Evolutionary conservation across 305 asterid species (phyloP).

Genomic region (Coffea humblotiana): DNA sequence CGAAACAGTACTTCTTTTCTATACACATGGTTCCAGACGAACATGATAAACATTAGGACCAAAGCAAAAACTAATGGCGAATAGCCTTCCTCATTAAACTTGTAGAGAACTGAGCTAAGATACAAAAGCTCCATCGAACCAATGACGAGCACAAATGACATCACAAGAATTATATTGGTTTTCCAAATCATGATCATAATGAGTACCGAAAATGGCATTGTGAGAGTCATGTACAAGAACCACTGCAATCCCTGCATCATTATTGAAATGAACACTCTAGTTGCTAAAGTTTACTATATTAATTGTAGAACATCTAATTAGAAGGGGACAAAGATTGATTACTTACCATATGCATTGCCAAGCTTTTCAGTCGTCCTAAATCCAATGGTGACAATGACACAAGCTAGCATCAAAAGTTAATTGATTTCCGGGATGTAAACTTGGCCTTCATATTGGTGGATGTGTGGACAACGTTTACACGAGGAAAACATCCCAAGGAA

Average conservation of each 20-base stretch:
- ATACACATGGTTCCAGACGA: conserved; percentile 52
- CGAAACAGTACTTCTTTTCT: conserved; percentile 40
- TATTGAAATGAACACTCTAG: not conserved
- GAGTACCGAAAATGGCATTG: conserved; percentile 33
- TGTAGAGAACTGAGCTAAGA: conserved; percentile 60
- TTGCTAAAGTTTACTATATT: too few species aligned
- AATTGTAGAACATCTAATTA: too few species aligned
- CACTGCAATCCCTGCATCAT: conserved; percentile 57
- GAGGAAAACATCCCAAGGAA: conserved; percentile 74
- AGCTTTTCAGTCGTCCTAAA: conserved; percentile 42
- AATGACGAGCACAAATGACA: conserved; percentile 28
- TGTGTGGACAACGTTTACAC: conserved; percentile 64
- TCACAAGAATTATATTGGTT: conserved; percentile 41
- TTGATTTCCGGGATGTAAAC: conserved; percentile 69
- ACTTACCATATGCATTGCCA: conserved; percentile 75
- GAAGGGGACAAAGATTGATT: not conserved
- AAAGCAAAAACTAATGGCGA: conserved; percentile 51
- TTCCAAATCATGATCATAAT: conserved; percentile 58
- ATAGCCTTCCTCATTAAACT: conserved; percentile 59
- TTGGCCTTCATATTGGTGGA: conserved; percentile 60
- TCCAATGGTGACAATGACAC: conserved; percentile 51
- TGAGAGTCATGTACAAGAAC: conserved; percentile 59
- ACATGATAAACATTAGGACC: conserved; percentile 49
- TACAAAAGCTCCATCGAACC: conserved; percentile 44
- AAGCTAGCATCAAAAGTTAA: conserved; percentile 65